Conservation (phyloP, 2,329 filamentous ascomycete species). For the Septoria linicola region DNA sequence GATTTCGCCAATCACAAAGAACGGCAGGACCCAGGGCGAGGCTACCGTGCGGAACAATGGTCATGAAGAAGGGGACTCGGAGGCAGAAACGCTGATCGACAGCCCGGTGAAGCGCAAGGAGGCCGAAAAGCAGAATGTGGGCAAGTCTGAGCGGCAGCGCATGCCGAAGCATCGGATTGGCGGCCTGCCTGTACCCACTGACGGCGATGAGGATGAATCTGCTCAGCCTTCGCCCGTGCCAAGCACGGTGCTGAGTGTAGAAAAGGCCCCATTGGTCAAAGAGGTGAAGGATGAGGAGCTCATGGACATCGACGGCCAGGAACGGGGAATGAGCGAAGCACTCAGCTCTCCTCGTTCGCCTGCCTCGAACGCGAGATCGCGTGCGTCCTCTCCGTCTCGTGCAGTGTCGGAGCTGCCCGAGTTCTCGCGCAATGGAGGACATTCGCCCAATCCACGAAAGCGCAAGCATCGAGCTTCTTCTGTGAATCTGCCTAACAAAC, state of each 20-base stretch:
- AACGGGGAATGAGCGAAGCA: slow-evolving; percentile 32
- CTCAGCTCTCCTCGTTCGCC: slow-evolving; percentile 35
- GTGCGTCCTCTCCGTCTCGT: slow-evolving; percentile 30
- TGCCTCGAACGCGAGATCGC: slow-evolving; percentile 25
- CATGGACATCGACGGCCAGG: slow-evolving; percentile 26
- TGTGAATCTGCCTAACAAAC: slow-evolving; percentile 36
- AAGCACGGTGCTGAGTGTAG: slow-evolving; percentile 30
- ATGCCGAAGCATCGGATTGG: slow-evolving; percentile 32
- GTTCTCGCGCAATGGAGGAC: slow-evolving; percentile 22
- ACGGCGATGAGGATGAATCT: slow-evolving; percentile 35
- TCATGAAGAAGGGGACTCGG: slow-evolving; percentile 45
- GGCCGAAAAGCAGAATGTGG: slow-evolving; percentile 37
- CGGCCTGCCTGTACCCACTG: slow-evolving; percentile 33
- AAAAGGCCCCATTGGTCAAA: slow-evolving; percentile 22
- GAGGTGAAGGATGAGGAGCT: slow-evolving; percentile 27
- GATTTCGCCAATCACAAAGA: slow-evolving; percentile 7
- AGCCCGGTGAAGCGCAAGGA: slow-evolving; percentile 43
- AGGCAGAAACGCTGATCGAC: slow-evolving; percentile 52
- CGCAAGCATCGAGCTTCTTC: slow-evolving; percentile 41
- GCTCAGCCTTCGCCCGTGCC: slow-evolving; percentile 32
- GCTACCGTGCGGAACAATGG: slow-evolving; percentile 20
- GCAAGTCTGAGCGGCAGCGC: slow-evolving; percentile 26
- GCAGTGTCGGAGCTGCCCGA: slow-evolving; percentile 34
- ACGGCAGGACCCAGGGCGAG: slow-evolving; percentile 9
- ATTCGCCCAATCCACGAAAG: slow-evolving; percentile 39